Evolutionary conservation across 345 rosid species (phyloP).

Genomic region (Limnanthes douglasii): DNA sequence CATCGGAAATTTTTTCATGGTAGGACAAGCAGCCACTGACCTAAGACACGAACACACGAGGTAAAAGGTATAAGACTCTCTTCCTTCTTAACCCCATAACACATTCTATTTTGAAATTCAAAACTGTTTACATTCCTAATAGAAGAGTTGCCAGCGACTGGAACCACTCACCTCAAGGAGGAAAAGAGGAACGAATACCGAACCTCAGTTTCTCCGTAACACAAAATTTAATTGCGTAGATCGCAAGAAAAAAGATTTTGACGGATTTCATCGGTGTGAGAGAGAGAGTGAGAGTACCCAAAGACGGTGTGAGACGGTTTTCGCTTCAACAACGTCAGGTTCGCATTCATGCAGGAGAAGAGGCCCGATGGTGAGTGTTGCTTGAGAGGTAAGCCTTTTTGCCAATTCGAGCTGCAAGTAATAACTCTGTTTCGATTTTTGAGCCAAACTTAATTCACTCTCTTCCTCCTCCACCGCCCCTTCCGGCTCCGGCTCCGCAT

Average conservation of each 20-base stretch:
- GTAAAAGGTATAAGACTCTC: too few relatives aligned
- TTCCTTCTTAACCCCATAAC: too few relatives aligned
- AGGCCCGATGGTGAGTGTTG: conserved; percentile 34
- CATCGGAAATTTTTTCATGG: conserved; percentile 72
- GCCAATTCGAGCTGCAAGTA: conserved; percentile 70
- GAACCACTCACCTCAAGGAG: too few relatives aligned
- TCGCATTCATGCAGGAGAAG: conserved; percentile 17
- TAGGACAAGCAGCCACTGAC: conserved; percentile 87
- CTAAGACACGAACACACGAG: conserved; percentile 25
- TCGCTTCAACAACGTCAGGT: conserved; percentile 22
- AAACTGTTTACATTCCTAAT: too few relatives aligned
- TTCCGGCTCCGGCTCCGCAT: conserved; percentile 24
- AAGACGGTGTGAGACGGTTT: conserved; percentile 66
- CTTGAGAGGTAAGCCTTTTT: conserved; percentile 50
- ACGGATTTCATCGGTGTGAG: neutral
- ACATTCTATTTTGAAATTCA: too few relatives aligned
- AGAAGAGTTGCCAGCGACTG: too few relatives aligned
- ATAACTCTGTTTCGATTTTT: conserved; percentile 40
- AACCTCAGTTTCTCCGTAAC: neutral
- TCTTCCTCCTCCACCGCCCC: conserved; percentile 15
- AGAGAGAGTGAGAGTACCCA: conserved; percentile 35
- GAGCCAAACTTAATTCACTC: conserved; percentile 19
- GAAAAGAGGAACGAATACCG: neutral
- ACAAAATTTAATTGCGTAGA: neutral
- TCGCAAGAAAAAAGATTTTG: neutral